Conservation (phyloP, 1,139 yeast species). For the Petasospora rhodanensis region DNA sequence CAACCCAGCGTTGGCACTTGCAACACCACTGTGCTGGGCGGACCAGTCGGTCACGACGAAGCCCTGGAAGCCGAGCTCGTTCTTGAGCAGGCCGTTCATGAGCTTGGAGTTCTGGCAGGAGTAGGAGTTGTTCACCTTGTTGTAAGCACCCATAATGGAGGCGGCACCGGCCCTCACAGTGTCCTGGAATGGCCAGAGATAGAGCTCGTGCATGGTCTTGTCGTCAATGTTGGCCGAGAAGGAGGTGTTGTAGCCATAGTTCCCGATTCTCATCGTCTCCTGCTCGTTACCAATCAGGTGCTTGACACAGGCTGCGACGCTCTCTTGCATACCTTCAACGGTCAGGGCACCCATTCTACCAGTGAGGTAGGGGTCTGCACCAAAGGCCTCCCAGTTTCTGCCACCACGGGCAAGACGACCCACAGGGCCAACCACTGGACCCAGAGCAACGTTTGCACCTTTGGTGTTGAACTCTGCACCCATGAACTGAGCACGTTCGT, state of each 20-base stretch:
- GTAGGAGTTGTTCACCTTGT: conserved; percentile 51
- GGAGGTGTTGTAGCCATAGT: background rate
- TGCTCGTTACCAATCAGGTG: conserved; percentile 59
- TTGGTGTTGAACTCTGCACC: conserved; percentile 49
- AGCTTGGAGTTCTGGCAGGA: conserved; percentile 62
- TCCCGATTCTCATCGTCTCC: conserved; percentile 49
- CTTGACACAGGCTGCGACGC: conserved; percentile 48
- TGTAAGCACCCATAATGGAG: conserved; percentile 58
- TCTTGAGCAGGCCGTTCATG: conserved; percentile 50
- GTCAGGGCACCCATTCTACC: conserved; percentile 50
- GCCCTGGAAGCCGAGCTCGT: conserved; percentile 63
- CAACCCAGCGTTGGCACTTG: conserved; percentile 52
- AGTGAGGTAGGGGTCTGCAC: conserved; percentile 55
- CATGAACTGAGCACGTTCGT: conserved; percentile 48
- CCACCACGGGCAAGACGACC: conserved; percentile 54
- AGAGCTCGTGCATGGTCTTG: conserved; percentile 56
- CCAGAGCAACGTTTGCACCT: conserved; percentile 48
- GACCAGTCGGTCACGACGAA: conserved; percentile 65
- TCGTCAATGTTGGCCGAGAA: conserved; percentile 27
- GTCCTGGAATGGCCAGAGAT: conserved; percentile 64
- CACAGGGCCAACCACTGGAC: conserved; percentile 52
- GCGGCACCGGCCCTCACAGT: conserved; percentile 59
- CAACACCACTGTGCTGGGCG: conserved; percentile 54
- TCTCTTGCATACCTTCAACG: conserved; percentile 51
- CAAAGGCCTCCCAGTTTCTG: conserved; percentile 52